phyloP scores from a whole-genome alignment of 305 asterid species.

The Caryopteris hybrid region DNA sequence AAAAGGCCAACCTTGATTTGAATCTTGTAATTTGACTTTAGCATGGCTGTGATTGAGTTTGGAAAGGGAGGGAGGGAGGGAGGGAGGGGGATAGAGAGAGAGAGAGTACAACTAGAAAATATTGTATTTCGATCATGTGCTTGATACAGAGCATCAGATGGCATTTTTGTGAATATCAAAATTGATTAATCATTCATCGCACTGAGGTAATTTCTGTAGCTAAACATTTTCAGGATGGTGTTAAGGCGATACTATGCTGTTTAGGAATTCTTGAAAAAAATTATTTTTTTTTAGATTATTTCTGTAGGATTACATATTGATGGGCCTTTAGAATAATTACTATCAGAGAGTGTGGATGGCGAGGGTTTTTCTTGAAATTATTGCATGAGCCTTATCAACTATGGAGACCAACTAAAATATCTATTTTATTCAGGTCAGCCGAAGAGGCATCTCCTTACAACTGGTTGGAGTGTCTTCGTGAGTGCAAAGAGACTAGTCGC shows the following conservation, averaged over 20 bases:
- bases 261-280: neutral
- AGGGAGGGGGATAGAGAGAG: too few species aligned
- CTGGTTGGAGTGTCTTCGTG: conserved; percentile 97
- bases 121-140: neutral
- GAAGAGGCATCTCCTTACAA: conserved; percentile 93
- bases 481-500: conserved; percentile 94
- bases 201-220: neutral
- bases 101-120: neutral
- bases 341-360: neutral
- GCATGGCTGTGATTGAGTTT: neutral
- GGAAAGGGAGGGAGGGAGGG: neutral
- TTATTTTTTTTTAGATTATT: neutral
- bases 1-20: neutral
- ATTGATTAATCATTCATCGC: neutral
- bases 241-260: neutral
- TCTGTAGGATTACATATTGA: neutral
- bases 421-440: conserved; percentile 75
- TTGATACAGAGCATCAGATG: neutral
- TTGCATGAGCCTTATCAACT: neutral
- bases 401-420: neutral
- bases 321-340: neutral
- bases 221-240: neutral
- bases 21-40: neutral
- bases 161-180: neutral
- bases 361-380: neutral